A percentile compares a stretch with the other conserved stretches of the same genome.
Conservation (phyloP, 1,139 yeast species). For the Hemisphaericaspora lyxosophila region DNA sequence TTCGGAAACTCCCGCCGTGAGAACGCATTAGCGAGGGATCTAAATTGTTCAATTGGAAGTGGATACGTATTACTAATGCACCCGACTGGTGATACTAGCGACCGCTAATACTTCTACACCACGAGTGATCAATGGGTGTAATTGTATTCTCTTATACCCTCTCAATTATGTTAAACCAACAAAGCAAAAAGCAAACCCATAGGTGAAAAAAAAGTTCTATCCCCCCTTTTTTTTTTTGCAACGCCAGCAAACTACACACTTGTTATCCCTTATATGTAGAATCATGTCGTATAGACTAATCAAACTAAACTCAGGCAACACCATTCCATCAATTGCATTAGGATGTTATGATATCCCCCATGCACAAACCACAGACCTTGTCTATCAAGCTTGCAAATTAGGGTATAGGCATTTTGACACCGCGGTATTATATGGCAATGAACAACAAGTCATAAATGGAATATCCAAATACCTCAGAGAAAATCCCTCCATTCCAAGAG, state of each 20-base stretch:
- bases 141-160: too few species aligned
- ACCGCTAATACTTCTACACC: too few species aligned
- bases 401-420: conserved; percentile 64
- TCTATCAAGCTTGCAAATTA: conserved; percentile 45
- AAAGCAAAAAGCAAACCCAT: too few species aligned
- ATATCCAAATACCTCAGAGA: conserved; percentile 51
- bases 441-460: conserved; percentile 56
- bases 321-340: conserved; percentile 39
- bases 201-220: too few species aligned
- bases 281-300: conserved; percentile 14
- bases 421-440: conserved; percentile 58
- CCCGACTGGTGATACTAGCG: too few species aligned
- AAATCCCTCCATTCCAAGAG: conserved; percentile 47
- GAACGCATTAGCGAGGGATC: too few species aligned
- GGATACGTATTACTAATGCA: too few species aligned
- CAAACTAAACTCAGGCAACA: conserved; percentile 19
- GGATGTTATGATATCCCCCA: conserved; percentile 36
- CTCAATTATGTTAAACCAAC: too few species aligned
- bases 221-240: neutral
- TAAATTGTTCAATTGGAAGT: too few species aligned
- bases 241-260: neutral
- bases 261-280: neutral
- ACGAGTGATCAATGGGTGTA: too few species aligned
- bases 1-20: too few species aligned
- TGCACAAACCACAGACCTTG: conserved; percentile 29